A percentile compares a stretch with the other conserved stretches of the same genome.
phyloP scores from a whole-genome alignment of 495 filamentous ascomycete species.

The Aspergillus bertholletiae region DNA sequence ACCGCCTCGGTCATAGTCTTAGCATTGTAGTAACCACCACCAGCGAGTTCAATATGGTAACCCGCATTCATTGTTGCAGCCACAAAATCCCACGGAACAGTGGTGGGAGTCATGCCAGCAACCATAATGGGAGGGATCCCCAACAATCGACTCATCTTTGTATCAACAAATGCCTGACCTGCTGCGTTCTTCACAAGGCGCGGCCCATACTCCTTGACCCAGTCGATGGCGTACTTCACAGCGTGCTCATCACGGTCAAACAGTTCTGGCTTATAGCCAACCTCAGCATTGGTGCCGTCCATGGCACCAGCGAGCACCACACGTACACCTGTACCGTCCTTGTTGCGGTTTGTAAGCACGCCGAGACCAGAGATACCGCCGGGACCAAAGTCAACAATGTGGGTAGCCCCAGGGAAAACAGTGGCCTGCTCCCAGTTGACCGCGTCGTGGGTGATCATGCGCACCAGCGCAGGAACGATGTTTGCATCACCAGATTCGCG shows the following conservation, averaged over 20 bases:
- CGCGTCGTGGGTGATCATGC: constrained; percentile 87
- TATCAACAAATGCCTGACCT: constrained; percentile 89
- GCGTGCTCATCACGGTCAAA: constrained; percentile 95
- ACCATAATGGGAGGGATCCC: constrained; percentile 90
- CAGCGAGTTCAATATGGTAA: constrained; percentile 86
- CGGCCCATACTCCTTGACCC: constrained; percentile 94
- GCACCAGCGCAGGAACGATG: constrained; percentile 77
- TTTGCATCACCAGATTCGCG: constrained; percentile 57
- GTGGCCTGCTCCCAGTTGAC: constrained; percentile 96
- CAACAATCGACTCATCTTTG: constrained; percentile 92
- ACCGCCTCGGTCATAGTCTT: constrained; percentile 86
- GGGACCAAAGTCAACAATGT: constrained; percentile 93
- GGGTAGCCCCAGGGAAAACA: constrained; percentile 80
- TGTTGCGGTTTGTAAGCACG: constrained; percentile 96
- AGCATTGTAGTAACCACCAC: constrained; percentile 92
- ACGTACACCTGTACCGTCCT: constrained; percentile 94
- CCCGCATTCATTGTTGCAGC: constrained; percentile 95
- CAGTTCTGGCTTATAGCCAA: constrained; percentile 95
- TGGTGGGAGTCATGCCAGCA: constrained; percentile 93
- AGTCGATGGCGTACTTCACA: constrained; percentile 94
- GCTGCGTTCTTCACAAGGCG: constrained; percentile 80
- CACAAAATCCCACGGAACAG: constrained; percentile 92
- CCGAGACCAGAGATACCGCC: constrained; percentile 95
- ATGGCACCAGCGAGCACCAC: constrained; percentile 91
- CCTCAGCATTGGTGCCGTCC: constrained; percentile 81